A percentile compares a stretch with the other conserved stretches of the same genome.
Conservation (phyloP, 2,329 filamentous ascomycete genomes). For the Cordyceps sp. region DNA sequence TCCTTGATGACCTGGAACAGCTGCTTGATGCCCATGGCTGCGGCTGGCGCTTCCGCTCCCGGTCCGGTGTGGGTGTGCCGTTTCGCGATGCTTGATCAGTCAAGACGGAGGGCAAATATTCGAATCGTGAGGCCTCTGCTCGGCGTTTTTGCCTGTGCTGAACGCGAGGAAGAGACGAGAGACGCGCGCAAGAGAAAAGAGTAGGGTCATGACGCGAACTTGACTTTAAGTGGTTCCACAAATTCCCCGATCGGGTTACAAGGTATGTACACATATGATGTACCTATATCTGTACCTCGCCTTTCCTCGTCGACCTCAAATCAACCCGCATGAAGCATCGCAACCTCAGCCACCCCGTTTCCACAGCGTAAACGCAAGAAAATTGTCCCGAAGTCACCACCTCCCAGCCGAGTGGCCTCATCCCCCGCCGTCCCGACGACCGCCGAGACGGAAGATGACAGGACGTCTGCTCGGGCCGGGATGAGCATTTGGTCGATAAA, state of each 20-base stretch:
- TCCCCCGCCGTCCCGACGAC: slow-evolving; percentile 10
- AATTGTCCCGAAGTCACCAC: slow-evolving; percentile 25
- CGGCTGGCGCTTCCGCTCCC: too few relatives aligned
- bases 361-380: too few relatives aligned
- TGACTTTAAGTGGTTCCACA: slow-evolving; percentile 6
- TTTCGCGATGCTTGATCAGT: too few relatives aligned
- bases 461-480: slow-evolving; percentile 14
- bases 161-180: background rate
- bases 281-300: too few relatives aligned
- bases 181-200: background rate
- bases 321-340: too few relatives aligned
- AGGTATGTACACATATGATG: background rate
- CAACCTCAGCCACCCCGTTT: too few relatives aligned
- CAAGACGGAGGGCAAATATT: too few relatives aligned
- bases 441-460: slow-evolving; percentile 18
- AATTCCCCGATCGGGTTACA: slow-evolving; percentile 1
- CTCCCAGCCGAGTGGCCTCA: slow-evolving; percentile 14
- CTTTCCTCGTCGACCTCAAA: too few relatives aligned
- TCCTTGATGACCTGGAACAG: slow-evolving; percentile 74
- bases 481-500: slow-evolving; percentile 4
- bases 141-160: too few relatives aligned
- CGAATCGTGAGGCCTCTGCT: too few relatives aligned
- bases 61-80: too few relatives aligned
- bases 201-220: background rate
- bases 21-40: slow-evolving; percentile 49